Base-by-base conservation (phyloP, 176 grass and related monocot species). In the Leersia perrieri region DNA sequence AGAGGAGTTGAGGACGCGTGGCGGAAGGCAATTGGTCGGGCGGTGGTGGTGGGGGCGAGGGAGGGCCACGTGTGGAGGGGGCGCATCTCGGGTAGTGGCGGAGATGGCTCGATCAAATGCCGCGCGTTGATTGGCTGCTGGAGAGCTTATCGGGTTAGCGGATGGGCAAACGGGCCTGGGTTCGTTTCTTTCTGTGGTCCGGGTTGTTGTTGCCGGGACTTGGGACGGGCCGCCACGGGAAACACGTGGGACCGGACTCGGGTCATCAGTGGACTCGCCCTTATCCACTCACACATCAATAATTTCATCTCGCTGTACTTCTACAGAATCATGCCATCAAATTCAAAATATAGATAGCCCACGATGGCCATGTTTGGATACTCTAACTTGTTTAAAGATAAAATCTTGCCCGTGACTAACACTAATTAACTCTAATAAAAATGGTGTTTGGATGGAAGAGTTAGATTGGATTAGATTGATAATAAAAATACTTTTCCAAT, bases 61-160 rank as follows among this genome's bases (percentile, higher is more conserved):
- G 22, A 18, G 15, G 49, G 87, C 87, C 90, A 92, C 87, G 87
- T 92, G 76, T 89, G 71, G 60, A 23, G 47, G 30, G 26, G 25
- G 44, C 71, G 72, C 91, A 84, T 89, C 91, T 85, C 5, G 32
- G 49, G 1, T 87, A 62, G 87, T 89, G 90, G 90, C 32, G 36
- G 66, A 87, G 80, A 89, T 30, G 22, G 33, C 80, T 81, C 87
- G 76, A 93, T 93, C 87, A 89, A 89, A 84, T 89, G 64, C 83
- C 9, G 53, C 58, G 15, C 70, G 28, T 33, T 78, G 22, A 87
- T 89, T 89, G 90, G 87, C 82, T 45, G 47, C 60, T 23, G 12
- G 1, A 4, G 13, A 11, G 9, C 2, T 62, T 41, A 32, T 5
- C 33, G 33, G 29, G 45, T 42, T 36, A 51, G 18, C 44, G 29